A percentile compares a stretch with the other conserved stretches of the same genome.
Evolutionary conservation across 805 yeast genomes (phyloP).

Genomic region (Priceomyces carsonii): DNA sequence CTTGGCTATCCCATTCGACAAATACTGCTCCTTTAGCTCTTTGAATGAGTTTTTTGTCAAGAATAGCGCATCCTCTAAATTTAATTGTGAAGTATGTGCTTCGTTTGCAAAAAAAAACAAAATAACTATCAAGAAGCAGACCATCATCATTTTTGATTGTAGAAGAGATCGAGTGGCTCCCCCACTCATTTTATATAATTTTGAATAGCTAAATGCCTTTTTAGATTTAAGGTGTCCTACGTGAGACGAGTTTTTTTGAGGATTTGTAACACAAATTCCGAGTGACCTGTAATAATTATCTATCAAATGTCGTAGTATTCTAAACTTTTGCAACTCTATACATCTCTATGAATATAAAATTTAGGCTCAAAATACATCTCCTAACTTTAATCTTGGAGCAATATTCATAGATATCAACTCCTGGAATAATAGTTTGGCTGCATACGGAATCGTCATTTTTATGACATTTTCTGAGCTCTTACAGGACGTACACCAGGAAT

Average conservation of each 20-base stretch:
- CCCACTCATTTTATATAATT: constrained; percentile 2
- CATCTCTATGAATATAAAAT: constrained; percentile 1
- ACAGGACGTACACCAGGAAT: constrained; percentile 98
- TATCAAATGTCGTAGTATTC: too few relatives aligned
- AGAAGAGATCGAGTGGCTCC: constrained; percentile 9
- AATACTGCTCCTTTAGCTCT: constrained; percentile 20
- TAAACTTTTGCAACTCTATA: neutral
- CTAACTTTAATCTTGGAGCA: constrained; percentile 90
- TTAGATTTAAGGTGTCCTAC: too few relatives aligned
- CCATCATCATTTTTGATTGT: constrained; percentile 10
- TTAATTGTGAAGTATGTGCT: constrained; percentile 11
- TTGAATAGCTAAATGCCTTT: too few relatives aligned
- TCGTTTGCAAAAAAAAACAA: constrained; percentile 8
- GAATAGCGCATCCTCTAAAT: constrained; percentile 24
- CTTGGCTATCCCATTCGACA: constrained; percentile 2
- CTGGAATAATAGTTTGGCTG: constrained; percentile 97
- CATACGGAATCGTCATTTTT: constrained; percentile 96
- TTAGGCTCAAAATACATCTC: constrained; percentile 75
- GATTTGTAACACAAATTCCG: too few relatives aligned
- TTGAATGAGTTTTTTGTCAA: constrained; percentile 25
- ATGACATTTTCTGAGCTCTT: constrained; percentile 82
- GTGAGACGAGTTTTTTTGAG: too few relatives aligned
- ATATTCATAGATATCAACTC: constrained; percentile 98
- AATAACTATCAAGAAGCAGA: constrained; percentile 11
- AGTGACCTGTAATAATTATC: too few relatives aligned